Evolutionary conservation across 2,329 filamentous ascomycete species (phyloP).

Genomic region (Graphiopsis chlorocephala): DNA sequence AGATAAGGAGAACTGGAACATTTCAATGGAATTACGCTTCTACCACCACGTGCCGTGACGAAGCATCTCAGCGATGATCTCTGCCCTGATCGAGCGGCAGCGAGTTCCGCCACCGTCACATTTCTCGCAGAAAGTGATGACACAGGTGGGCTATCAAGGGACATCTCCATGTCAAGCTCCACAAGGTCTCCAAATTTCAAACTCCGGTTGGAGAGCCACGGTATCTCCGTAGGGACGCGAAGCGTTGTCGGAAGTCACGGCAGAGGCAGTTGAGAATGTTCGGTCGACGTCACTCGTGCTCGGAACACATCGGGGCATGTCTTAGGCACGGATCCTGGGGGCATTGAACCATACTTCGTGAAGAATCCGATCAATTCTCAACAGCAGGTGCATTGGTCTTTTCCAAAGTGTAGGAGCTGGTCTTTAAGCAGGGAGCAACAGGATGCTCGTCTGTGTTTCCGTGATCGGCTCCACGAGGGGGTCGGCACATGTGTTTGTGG

Average conservation of each 20-base stretch:
- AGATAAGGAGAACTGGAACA: background rate
- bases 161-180: conserved; percentile 4
- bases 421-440: background rate
- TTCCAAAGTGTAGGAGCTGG: background rate
- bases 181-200: background rate
- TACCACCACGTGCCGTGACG: background rate
- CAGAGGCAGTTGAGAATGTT: background rate
- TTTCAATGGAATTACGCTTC: background rate
- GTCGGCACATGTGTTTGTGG: background rate
- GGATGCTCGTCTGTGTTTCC: background rate
- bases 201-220: background rate
- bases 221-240: background rate
- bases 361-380: background rate
- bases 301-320: background rate
- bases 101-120: background rate
- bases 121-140: background rate
- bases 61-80: background rate
- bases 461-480: background rate
- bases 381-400: background rate
- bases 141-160: background rate
- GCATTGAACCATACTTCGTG: background rate
- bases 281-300: background rate
- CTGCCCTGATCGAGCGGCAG: background rate
- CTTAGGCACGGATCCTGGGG: background rate
- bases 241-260: background rate